phyloP scores from a whole-genome alignment of 306 rosid genomes.

The Canavalia ensiformis region DNA sequence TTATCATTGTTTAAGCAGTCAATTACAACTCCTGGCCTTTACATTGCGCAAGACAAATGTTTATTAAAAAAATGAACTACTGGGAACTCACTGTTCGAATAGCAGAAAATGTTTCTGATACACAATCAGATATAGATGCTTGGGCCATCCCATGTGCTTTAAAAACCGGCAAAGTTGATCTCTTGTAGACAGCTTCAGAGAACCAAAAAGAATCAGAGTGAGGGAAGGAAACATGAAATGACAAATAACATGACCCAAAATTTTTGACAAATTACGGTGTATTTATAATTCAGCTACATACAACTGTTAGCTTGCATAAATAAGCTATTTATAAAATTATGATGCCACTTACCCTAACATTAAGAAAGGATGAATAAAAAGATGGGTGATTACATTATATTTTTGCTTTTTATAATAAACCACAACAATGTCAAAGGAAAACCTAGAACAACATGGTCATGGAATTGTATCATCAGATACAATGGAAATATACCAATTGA shows the following conservation, averaged over 20 bases:
- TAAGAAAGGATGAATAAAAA: slow-evolving; percentile 20
- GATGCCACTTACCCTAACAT: background rate
- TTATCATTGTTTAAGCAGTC: slow-evolving; percentile 44
- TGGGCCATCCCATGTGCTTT: slow-evolving; percentile 89
- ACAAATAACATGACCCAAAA: background rate
- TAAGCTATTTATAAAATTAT: slow-evolving; percentile 38
- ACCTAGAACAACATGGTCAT: slow-evolving; percentile 22
- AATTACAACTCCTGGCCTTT: slow-evolving; percentile 35
- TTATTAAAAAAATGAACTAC: slow-evolving; percentile 3
- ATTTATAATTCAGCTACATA: slow-evolving; percentile 40
- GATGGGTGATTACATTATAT: background rate
- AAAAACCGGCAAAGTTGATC: slow-evolving; percentile 90
- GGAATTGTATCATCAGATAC: slow-evolving; percentile 33
- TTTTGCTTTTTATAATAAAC: slow-evolving; percentile 11
- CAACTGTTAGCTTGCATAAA: slow-evolving; percentile 17
- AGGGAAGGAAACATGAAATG: slow-evolving; percentile 43
- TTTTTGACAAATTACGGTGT: background rate
- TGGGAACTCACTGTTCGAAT: slow-evolving; percentile 89
- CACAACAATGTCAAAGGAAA: slow-evolving; percentile 22
- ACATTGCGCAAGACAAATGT: slow-evolving; percentile 5
- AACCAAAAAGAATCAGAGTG: slow-evolving; percentile 54
- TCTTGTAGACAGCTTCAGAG: slow-evolving; percentile 83
- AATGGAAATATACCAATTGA: slow-evolving; percentile 71
- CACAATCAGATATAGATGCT: slow-evolving; percentile 91
- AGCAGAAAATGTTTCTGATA: slow-evolving; percentile 92